phyloP scores from a whole-genome alignment of 371 early-diverging fungal genomes.

The Zychaea mexicana region DNA sequence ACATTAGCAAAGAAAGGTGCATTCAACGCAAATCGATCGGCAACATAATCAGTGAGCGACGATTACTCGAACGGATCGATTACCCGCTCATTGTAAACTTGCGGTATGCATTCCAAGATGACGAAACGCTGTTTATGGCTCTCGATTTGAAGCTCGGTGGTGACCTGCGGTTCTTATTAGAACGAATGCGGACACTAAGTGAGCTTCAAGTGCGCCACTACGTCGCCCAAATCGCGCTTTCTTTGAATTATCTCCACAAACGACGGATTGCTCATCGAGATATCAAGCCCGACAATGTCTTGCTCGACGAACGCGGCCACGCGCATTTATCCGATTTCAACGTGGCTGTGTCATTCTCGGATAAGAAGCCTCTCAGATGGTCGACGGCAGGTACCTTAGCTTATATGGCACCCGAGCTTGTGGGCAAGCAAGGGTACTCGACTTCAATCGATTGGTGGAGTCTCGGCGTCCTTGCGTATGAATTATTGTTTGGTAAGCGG shows the following conservation, averaged over 20 bases:
- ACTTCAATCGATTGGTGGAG: constrained; percentile 89
- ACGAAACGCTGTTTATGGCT: constrained; percentile 80
- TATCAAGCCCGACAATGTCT: constrained; percentile 91
- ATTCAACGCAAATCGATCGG: constrained; percentile 59
- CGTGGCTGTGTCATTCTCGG: constrained; percentile 68
- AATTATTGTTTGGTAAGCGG: constrained; percentile 74
- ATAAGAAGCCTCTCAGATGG: constrained; percentile 54
- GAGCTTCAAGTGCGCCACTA: constrained; percentile 84
- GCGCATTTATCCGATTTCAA: constrained; percentile 92
- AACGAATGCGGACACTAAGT: constrained; percentile 57
- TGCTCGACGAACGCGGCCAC: constrained; percentile 87
- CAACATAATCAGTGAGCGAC: constrained; percentile 63
- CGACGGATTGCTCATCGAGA: constrained; percentile 76
- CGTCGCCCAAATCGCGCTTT: constrained; percentile 75
- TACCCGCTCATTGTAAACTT: constrained; percentile 67
- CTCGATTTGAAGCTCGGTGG: constrained; percentile 89
- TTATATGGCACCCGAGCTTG: constrained; percentile 84
- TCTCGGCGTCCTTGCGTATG: constrained; percentile 83
- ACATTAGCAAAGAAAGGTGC: constrained; percentile 63
- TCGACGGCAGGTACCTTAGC: constrained; percentile 81
- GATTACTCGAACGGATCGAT: constrained; percentile 54
- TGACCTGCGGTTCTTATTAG: constrained; percentile 83
- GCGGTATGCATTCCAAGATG: constrained; percentile 85
- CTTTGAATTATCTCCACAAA: constrained; percentile 73
- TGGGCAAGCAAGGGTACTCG: constrained; percentile 71